Conservation (phyloP, 495 filamentous ascomycete species). For the Trichocladium uniseriatum region DNA sequence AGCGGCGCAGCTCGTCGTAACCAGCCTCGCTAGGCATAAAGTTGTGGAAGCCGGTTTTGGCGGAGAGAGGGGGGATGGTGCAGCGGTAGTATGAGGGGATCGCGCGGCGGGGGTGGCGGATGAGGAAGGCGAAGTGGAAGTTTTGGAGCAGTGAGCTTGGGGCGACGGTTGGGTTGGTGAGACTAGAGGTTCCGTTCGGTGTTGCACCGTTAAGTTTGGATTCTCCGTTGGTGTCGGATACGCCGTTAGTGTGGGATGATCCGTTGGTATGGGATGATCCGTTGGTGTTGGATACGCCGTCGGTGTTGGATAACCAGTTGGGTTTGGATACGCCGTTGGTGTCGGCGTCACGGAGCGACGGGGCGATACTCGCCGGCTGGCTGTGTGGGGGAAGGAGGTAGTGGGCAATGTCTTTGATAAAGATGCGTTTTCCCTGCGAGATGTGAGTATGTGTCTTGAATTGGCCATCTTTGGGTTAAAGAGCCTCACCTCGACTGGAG, state of each 20-base stretch:
- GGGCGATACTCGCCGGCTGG: constrained; percentile 60
- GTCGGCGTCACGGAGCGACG: constrained; percentile 51
- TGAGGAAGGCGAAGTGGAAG: constrained; percentile 96
- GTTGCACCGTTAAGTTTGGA: too few species aligned
- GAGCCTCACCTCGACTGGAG: constrained; percentile 47
- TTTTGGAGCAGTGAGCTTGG: constrained; percentile 55
- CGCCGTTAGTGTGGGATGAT: too few species aligned
- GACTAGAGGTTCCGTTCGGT: too few species aligned
- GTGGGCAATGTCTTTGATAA: constrained; percentile 96
- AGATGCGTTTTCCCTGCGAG: constrained; percentile 65
- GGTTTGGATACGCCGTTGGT: constrained; percentile 53
- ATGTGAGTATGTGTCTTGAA: not conserved
- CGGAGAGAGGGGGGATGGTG: constrained; percentile 78
- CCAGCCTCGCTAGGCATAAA: constrained; percentile 84
- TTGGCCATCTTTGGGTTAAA: too few species aligned
- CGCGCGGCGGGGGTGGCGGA: constrained; percentile 79
- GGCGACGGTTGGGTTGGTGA: constrained; percentile 70
- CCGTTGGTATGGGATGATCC: too few species aligned
- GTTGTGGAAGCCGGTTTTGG: constrained; percentile 72
- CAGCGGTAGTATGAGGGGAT: constrained; percentile 93
- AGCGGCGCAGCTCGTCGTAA: constrained; percentile 71
- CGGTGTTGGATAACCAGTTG: too few species aligned
- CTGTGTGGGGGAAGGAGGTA: constrained; percentile 70
- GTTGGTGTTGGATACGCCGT: constrained; percentile 40
- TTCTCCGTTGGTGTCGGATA: too few species aligned